These are phyloP conservation scores for Gossypium anomalum DNA, from an alignment of 345 rosid species.

Conservation along the genomic window DNA sequence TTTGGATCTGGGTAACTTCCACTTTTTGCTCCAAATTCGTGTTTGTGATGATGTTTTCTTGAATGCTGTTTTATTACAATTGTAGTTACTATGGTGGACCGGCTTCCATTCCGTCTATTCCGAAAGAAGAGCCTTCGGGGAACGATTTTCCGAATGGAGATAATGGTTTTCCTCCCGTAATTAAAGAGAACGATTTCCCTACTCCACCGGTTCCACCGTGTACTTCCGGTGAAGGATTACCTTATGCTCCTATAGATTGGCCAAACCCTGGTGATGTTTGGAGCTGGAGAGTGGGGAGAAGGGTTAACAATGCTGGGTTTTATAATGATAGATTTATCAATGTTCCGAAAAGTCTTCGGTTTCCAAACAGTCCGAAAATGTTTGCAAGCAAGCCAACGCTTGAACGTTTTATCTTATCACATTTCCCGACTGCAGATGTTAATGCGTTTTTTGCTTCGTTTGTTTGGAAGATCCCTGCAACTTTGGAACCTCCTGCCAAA, in stretches of 20 bases:
- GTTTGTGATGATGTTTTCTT: neutral
- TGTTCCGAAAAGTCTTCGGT: conserved; percentile 47
- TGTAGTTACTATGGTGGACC: neutral
- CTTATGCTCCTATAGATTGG: conserved; percentile 77
- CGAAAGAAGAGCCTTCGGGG: neutral
- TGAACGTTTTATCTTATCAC: conserved; percentile 38
- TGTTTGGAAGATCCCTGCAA: conserved; percentile 69
- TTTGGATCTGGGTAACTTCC: neutral
- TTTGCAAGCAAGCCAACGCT: conserved; percentile 56
- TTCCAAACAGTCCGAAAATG: conserved; percentile 13
- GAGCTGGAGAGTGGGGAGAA: conserved; percentile 84
- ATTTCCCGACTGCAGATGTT: conserved; percentile 51
- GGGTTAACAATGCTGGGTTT: conserved; percentile 43
- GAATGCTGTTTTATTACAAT: neutral
- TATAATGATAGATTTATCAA: conserved; percentile 51
- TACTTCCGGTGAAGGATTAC: conserved; percentile 64
- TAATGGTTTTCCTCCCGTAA: neutral
- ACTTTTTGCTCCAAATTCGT: neutral
- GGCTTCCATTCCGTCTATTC: neutral
- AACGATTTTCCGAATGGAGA: neutral
- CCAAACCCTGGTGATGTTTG: conserved; percentile 81
- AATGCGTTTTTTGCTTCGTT: conserved; percentile 55
- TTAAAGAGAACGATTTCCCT: neutral
- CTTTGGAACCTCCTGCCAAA: conserved; percentile 21
- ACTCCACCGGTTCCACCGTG: conserved; percentile 27